A percentile compares a stretch with the other conserved stretches of the same genome.
Conservation (phyloP, 345 rosid genomes). For the Xanthoceras sorbifolium region DNA sequence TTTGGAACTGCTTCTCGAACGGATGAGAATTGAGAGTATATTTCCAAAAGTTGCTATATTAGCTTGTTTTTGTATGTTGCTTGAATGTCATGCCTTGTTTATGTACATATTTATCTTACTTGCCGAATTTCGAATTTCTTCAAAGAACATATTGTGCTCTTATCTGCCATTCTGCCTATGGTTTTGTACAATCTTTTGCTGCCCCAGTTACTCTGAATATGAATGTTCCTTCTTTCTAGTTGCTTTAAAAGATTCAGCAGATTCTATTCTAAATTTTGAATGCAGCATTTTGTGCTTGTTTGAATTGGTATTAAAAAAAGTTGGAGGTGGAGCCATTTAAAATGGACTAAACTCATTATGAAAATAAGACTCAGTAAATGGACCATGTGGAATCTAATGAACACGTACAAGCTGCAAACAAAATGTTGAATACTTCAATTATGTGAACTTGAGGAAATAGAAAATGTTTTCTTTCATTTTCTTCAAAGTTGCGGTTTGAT, state of each 20-base stretch:
- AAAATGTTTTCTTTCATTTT: neutral
- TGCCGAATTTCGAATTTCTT: slow-evolving; percentile 6
- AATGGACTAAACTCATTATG: neutral
- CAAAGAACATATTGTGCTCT: slow-evolving; percentile 25
- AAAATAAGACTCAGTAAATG: neutral
- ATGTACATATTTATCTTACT: slow-evolving; percentile 35
- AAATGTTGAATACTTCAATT: neutral
- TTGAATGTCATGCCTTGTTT: slow-evolving; percentile 24
- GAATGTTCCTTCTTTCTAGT: neutral
- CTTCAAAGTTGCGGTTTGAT: neutral
- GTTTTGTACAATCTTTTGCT: slow-evolving; percentile 10
- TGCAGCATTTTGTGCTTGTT: neutral
- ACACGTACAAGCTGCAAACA: neutral
- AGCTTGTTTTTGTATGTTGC: slow-evolving; percentile 19
- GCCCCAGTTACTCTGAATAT: neutral
- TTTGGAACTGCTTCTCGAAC: slow-evolving; percentile 40
- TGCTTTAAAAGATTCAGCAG: slow-evolving; percentile 14
- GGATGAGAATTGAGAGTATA: slow-evolving; percentile 43
- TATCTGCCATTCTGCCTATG: neutral
- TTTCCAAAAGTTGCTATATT: neutral
- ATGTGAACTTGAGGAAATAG: neutral
- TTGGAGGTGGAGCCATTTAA: neutral
- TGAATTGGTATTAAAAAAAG: neutral
- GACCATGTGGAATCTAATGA: neutral
- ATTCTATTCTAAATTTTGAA: neutral